Conservation (phyloP, 2,329 filamentous ascomycete species). For the Venturia aucupariae region DNA sequence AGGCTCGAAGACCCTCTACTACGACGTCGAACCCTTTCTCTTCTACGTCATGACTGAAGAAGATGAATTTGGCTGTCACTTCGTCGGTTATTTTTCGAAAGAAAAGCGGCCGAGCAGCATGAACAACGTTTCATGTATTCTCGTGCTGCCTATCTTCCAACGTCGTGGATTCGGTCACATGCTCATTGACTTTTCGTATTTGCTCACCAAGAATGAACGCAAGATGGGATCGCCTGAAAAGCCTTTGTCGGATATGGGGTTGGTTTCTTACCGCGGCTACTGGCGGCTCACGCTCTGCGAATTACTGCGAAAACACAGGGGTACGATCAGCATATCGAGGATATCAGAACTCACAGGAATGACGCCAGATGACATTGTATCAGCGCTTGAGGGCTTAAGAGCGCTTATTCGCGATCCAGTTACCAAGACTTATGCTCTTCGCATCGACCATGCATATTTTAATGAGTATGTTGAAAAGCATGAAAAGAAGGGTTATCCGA, state of each 20-base stretch:
- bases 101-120: slow-evolving; percentile 90
- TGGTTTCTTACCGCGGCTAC: slow-evolving; percentile 95
- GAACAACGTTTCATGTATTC: slow-evolving; percentile 96
- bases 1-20: slow-evolving; percentile 97
- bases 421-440: slow-evolving; percentile 80
- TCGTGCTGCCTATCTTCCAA: slow-evolving; percentile 93
- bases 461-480: slow-evolving; percentile 81
- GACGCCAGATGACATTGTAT: slow-evolving; percentile 93
- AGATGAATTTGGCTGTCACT: slow-evolving; percentile 84
- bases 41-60: slow-evolving; percentile 97
- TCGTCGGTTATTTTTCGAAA: slow-evolving; percentile 99
- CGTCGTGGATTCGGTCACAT: slow-evolving; percentile 95
- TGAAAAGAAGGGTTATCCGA: slow-evolving; percentile 80
- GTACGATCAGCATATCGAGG: slow-evolving; percentile 46
- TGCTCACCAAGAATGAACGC: slow-evolving; percentile 83
- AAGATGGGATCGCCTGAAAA: slow-evolving; percentile 97
- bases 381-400: slow-evolving; percentile 79
- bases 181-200: slow-evolving; percentile 95
- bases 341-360: slow-evolving; percentile 89
- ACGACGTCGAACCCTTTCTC: slow-evolving; percentile 92
- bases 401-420: slow-evolving; percentile 83
- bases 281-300: slow-evolving; percentile 86
- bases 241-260: slow-evolving; percentile 91
- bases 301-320: slow-evolving; percentile 60
- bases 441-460: slow-evolving; percentile 79